Evolutionary conservation across 345 rosid species (phyloP), one percentile per base, ranked within the genome.

Genomic region (Syzygium aqueum): DNA sequence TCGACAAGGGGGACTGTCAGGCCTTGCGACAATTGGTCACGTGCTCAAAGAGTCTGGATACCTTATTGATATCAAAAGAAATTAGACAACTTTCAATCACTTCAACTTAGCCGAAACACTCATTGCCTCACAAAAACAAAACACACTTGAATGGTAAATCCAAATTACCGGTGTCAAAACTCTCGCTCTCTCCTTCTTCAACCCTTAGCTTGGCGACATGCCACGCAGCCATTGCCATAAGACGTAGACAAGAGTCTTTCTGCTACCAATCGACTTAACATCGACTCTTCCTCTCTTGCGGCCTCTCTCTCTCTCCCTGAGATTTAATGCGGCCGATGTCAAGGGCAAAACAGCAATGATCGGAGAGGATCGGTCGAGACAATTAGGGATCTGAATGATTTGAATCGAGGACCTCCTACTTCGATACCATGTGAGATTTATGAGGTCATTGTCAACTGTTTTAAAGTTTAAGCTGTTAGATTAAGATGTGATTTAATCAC

Each of bases 1-100:
- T 28, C 2, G 0, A 2, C 0, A 6, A 6, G 8, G 5, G 5
- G 28, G 19, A 61, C 2, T 6, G 19, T 0, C 7, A 0, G 2
- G 16, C 2, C 10, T 3, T 51, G 1, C 3, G 7, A 16, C 7
- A 1, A 14, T 56, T 3, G 1, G 4, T 61, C 17, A 0, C 14
- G 8, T n/a, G 9, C 27, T 61, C n/a, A 3, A 61, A n/a, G 9
- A 61, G 19, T 61, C 19, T 4, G 0, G 3, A 51, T 13, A 51
- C 15, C 19, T 6, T 52, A 52, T 52, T 51, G 14, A 51, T 51
- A 51, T 51, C 12, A 51, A 51, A 51, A 51, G 52, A 51, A 51
- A 51, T 51, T 14, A 51, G 53, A 51, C 2, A 51, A 51, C 53
- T 51, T 13, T 51, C 6, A 4, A 51, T 51, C 53, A 14, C 13